Conservation (phyloP, 1,284 basidiomycete genomes). For the Porodaedalea pini region DNA sequence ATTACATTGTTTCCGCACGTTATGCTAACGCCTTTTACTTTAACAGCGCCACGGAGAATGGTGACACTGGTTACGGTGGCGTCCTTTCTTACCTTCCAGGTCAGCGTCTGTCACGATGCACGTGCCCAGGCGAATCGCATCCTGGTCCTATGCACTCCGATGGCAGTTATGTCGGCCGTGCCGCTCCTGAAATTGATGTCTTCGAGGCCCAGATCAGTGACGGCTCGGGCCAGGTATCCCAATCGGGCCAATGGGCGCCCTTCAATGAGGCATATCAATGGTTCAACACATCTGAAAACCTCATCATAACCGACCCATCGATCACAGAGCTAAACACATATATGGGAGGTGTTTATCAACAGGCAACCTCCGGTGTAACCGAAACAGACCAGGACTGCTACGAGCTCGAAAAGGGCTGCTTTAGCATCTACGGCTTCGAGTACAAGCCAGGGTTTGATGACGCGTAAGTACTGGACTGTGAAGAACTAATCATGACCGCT, state of each 20-base stretch:
- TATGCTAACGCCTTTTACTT: constrained; percentile 29
- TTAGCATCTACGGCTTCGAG: constrained; percentile 48
- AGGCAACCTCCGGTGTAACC: constrained; percentile 59
- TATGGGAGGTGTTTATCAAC: constrained; percentile 50
- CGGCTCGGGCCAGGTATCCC: constrained; percentile 40
- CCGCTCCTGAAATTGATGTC: constrained; percentile 85
- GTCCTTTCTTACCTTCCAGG: constrained; percentile 71
- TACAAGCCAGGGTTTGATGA: constrained; percentile 48
- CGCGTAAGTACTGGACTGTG: constrained; percentile 31
- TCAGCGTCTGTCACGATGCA: constrained; percentile 77
- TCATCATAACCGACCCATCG: constrained; percentile 38
- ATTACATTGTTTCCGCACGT: constrained; percentile 20
- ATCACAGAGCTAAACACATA: constrained; percentile 43
- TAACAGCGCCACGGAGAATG: constrained; percentile 41
- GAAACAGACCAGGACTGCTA: constrained; percentile 34
- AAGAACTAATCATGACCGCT: constrained; percentile 31
- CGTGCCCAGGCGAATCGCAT: constrained; percentile 77
- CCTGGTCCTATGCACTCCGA: constrained; percentile 69
- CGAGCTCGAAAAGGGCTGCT: constrained; percentile 21
- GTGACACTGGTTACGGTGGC: constrained; percentile 40
- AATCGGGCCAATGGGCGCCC: constrained; percentile 46
- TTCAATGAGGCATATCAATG: constrained; percentile 38
- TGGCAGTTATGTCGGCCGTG: constrained; percentile 68
- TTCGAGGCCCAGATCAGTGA: constrained; percentile 60
- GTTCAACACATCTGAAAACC: constrained; percentile 39